Evolutionary conservation across 768 basidiomycete species (phyloP).

Genomic region (Collybiopsis confluens): DNA sequence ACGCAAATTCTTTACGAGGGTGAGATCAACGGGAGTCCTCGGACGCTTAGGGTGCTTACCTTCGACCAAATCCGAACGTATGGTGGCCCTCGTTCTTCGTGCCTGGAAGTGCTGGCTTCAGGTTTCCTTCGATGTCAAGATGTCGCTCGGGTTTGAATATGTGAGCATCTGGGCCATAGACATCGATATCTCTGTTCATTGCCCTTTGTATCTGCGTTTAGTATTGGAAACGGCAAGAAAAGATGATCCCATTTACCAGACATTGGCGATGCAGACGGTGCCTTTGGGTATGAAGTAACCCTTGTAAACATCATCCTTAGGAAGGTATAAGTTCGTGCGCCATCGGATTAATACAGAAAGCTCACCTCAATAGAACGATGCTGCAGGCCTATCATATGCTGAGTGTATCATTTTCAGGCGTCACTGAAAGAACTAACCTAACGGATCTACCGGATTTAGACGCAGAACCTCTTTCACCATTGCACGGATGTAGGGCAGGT

Average conservation of each 20-base stretch:
- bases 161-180: slow-evolving; percentile 1
- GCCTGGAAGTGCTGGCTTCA: background rate
- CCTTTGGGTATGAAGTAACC: slow-evolving; percentile 4
- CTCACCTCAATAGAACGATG: slow-evolving; percentile 2
- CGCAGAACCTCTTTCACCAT: slow-evolving; percentile 4
- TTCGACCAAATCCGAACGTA: slow-evolving; percentile 22
- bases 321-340: background rate
- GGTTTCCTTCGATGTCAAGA: background rate
- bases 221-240: background rate
- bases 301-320: background rate
- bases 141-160: slow-evolving; percentile 5
- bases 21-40: background rate
- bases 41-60: slow-evolving; percentile 2
- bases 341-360: too few species aligned
- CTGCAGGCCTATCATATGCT: background rate
- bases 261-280: background rate
- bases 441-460: background rate
- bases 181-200: background rate
- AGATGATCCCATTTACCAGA: background rate
- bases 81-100: background rate
- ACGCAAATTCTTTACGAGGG: slow-evolving; percentile 18
- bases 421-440: background rate
- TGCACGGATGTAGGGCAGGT: slow-evolving; percentile 14
- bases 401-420: too few species aligned
- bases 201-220: background rate